Evolutionary conservation across 352 stramenopile species (phyloP), one percentile per base, ranked within the genome.

Genomic region (Phytophthora pluvialis): DNA sequence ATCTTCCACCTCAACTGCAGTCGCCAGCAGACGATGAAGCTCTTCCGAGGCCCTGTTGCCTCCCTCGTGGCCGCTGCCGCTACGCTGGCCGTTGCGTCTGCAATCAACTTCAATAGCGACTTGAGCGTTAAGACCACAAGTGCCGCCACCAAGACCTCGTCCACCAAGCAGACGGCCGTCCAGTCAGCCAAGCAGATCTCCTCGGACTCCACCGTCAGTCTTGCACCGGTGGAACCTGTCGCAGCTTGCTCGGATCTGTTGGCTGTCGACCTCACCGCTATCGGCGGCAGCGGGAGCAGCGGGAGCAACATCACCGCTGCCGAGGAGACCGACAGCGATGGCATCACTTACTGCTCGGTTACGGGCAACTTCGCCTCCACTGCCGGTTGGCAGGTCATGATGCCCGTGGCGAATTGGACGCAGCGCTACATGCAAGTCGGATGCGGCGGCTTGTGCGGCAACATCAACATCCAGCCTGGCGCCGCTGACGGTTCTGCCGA

Each of bases 361-460:
- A 68, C 48, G 4, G 72, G 72, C 11, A 18, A 54, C 13, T 62
- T 73, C 7, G 51, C 60, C 4, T 63, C 38, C 10, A 51, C 63
- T 31, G 63, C 69, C 11, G 48, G 43, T 0, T 82, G 65, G 55
- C 58, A 69, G 31, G 64, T 80, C n/a, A 56, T 73, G 47, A 56
- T 82, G 5, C 68, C 74, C 6, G 60, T 72, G 13, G n/a, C 53
- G 4, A 82, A 67, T 15, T 82, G 74, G 74, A 82, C 74, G 18
- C 74, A 82, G 51, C 74, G 71, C 10, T 80, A 78, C 47, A 70
- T 78, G 56, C 71, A 80, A 52, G 55, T 69, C 26, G 74, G 71
- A 29, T 82, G 74, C 38, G 74, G 74, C 18, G 74, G 74, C 3
- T 54, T 80, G 31, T 82, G 74, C 29, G 74, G 74, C 31, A 61